These are phyloP conservation scores for Colletotrichum chlorophyti DNA, from an alignment of 2,329 filamentous ascomycete genomes.

Conservation along the genomic window DNA sequence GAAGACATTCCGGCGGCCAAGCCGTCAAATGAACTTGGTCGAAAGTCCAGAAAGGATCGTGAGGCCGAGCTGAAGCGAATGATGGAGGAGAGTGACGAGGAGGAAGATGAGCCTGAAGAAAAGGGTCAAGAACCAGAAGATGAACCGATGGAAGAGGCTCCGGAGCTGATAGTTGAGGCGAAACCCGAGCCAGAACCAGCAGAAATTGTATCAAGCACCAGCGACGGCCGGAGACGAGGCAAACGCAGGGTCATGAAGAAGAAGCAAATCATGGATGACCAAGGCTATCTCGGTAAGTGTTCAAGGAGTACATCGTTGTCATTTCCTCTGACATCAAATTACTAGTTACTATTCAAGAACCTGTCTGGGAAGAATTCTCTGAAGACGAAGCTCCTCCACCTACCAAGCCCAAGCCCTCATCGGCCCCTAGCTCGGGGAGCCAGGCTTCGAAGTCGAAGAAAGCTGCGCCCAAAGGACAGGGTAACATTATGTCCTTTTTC, in stretches of 20 bases:
- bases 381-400: slow-evolving; percentile 76
- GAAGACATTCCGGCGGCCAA: slow-evolving; percentile 54
- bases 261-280: slow-evolving; percentile 83
- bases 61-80: slow-evolving; percentile 73
- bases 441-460: slow-evolving; percentile 60
- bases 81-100: slow-evolving; percentile 76
- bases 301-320: not conserved
- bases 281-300: slow-evolving; percentile 83
- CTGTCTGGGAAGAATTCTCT: slow-evolving; percentile 90
- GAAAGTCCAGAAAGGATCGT: slow-evolving; percentile 63
- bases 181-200: slow-evolving; percentile 51
- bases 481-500: slow-evolving; percentile 93
- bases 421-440: slow-evolving; percentile 53
- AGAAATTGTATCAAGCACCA: slow-evolving; percentile 59
- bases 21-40: slow-evolving; percentile 35
- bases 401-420: slow-evolving; percentile 55
- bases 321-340: slow-evolving; percentile 17
- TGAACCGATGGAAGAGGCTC: slow-evolving; percentile 48
- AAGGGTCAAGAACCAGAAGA: slow-evolving; percentile 49
- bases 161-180: slow-evolving; percentile 43
- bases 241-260: slow-evolving; percentile 86
- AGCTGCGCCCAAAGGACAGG: slow-evolving; percentile 67
- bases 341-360: slow-evolving; percentile 83
- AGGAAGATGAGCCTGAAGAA: slow-evolving; percentile 67
- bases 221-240: slow-evolving; percentile 74